Evolutionary conservation across 2,329 filamentous ascomycete genomes (phyloP), one percentile per base, ranked within the genome.

Genomic region (Bipolaris zeicola): DNA sequence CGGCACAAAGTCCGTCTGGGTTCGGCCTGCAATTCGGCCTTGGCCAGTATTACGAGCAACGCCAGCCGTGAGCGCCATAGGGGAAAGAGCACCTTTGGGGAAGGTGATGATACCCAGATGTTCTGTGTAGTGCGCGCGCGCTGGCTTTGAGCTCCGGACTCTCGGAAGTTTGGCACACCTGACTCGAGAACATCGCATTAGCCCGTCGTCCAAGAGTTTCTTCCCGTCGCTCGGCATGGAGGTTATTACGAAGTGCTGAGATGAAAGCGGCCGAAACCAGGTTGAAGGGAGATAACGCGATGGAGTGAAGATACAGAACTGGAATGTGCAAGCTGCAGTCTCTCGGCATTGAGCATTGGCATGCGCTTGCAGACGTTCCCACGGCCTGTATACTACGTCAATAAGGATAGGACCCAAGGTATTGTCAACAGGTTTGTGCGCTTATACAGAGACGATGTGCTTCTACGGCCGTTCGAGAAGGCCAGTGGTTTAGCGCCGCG

Each of bases 251-350:
- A 11, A 20, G 22, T 7, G 38, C 34, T 20, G 47, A 41, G 41
- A 47, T 11, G 7, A 22, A 22, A 42, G 16, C 20, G 5, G 18
- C 31, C n/a, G 44, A 16, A 47, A 33, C 22, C 14, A 36, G 41
- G 22, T 22, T 45, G 14, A 41, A 8, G 39, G 43, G 20, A 42
- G 48, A 59, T 59, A 52, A 59, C 16, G 37, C 36, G 38, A 49
- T 48, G 45, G 34, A 37, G 6, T 22, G 33, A 13, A 44, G 11
- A 33, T 11, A 44, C 20, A 3, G 11, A 55, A 51, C 16, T 28
- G 52, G 52, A 41, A 52, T 52, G 43, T 56, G 36, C 53, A 11
- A 56, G 24, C 28, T 22, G 33, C 22, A 47, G 52, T 20, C 28
- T 52, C 54, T 57, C 38, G 50, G 48, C 53, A 16, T 52, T 31